These are phyloP conservation scores for Fusarium tricinctum DNA, from an alignment of 2,329 filamentous ascomycete genomes.

Conservation along the genomic window DNA sequence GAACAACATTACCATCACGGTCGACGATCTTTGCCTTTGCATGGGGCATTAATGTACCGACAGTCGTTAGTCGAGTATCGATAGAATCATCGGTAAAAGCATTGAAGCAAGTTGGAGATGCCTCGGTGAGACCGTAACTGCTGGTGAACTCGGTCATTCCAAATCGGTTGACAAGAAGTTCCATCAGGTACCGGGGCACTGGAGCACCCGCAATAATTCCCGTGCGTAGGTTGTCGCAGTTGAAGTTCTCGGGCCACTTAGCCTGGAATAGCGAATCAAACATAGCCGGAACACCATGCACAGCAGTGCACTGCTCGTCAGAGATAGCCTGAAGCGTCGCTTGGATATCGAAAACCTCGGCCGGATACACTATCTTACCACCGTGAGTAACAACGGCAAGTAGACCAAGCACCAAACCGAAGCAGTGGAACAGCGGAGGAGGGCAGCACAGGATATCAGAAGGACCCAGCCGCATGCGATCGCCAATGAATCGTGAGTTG, in stretches of 20 bases:
- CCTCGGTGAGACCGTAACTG: conserved; percentile 81
- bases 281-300: conserved; percentile 89
- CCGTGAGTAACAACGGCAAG: conserved; percentile 81
- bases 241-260: conserved; percentile 57
- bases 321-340: conserved; percentile 76
- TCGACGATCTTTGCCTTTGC: conserved; percentile 83
- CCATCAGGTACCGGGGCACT: conserved; percentile 81
- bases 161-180: conserved; percentile 76
- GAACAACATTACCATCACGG: conserved; percentile 73
- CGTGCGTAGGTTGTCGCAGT: conserved; percentile 72
- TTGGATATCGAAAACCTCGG: conserved; percentile 78
- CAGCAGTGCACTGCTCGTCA: conserved; percentile 77
- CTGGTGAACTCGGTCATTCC: conserved; percentile 82
- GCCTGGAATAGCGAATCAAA: conserved; percentile 76
- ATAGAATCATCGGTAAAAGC: conserved; percentile 81
- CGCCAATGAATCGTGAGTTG: conserved; percentile 78
- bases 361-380: conserved; percentile 81
- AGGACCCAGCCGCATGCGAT: conserved; percentile 77
- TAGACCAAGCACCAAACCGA: conserved; percentile 82
- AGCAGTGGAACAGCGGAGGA: conserved; percentile 88
- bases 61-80: conserved; percentile 75
- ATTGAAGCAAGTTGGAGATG: conserved; percentile 85
- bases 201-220: conserved; percentile 85
- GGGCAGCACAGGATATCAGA: conserved; percentile 83
- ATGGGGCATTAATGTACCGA: conserved; percentile 83